Conservation (phyloP, 169 alveolate genomes). For the Plasmodium malariae region DNA sequence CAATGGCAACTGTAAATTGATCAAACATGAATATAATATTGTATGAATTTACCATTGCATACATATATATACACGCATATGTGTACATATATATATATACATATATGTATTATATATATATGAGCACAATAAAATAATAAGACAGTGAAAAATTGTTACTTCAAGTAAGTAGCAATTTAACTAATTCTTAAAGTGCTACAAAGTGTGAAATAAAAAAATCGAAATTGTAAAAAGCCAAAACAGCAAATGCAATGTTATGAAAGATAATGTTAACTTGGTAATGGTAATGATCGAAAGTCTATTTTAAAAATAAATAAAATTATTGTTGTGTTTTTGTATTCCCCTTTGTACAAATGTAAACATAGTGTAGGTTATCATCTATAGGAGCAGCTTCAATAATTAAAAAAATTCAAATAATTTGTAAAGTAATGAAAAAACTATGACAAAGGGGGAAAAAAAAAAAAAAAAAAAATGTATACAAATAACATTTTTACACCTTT, state of each 20-base stretch:
- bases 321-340: constrained; percentile 27
- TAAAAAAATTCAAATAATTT: constrained; percentile 3
- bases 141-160: neutral
- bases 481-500: no score
- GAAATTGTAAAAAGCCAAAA: constrained; percentile 2
- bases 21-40: neutral
- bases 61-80: neutral
- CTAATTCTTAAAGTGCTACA: neutral
- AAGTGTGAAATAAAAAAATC: neutral
- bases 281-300: neutral
- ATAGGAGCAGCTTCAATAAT: constrained; percentile 59
- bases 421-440: neutral
- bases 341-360: constrained; percentile 66
- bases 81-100: no score
- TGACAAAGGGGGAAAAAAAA: neutral
- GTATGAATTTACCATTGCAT: neutral
- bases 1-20: neutral
- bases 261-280: neutral
- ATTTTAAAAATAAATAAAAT: neutral
- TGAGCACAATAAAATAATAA: no score
- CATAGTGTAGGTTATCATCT: constrained; percentile 70
- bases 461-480: constrained; percentile 16
- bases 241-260: neutral
- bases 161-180: neutral
- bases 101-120: no score